A percentile compares a stretch with the other conserved stretches of the same genome.
These are phyloP conservation scores for Potentilla sterilis DNA, from an alignment of 306 rosid species.

Conservation along the genomic window DNA sequence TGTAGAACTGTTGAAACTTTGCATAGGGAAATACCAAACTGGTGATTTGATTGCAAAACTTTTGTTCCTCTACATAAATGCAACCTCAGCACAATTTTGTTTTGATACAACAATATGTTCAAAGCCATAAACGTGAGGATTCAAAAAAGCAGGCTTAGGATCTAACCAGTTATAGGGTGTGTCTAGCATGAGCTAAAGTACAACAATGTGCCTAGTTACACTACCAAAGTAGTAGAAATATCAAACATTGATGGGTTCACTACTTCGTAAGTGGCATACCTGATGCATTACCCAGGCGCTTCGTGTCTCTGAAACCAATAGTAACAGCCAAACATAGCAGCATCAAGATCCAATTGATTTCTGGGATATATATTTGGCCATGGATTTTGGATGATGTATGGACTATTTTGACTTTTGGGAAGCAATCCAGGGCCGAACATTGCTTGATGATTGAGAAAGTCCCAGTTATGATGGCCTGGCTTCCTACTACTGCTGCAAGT, in stretches of 20 bases:
- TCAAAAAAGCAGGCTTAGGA: not conserved
- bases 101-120: not conserved
- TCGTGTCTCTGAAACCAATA: slow-evolving; percentile 81
- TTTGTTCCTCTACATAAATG: not conserved
- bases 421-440: slow-evolving; percentile 84
- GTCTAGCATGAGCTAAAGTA: not conserved
- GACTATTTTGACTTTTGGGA: slow-evolving; percentile 85
- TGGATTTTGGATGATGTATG: slow-evolving; percentile 93
- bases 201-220: not conserved
- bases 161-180: not conserved
- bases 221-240: not conserved
- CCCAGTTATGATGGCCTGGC: slow-evolving; percentile 96
- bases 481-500: slow-evolving; percentile 93
- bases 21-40: not conserved
- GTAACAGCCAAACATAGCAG: slow-evolving; percentile 79
- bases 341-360: slow-evolving; percentile 95
- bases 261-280: slow-evolving; percentile 43
- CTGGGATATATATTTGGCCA: slow-evolving; percentile 94
- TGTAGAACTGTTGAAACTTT: not conserved
- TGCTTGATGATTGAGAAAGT: slow-evolving; percentile 93
- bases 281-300: slow-evolving; percentile 84
- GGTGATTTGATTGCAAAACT: not conserved
- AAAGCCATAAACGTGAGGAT: not conserved
- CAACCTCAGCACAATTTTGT: not conserved
- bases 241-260: not conserved